Percentiles rank a stretch among this genome's conserved stretches.
phyloP scores from a whole-genome alignment of 768 basidiomycete genomes.

The Boletellus emodensis region DNA sequence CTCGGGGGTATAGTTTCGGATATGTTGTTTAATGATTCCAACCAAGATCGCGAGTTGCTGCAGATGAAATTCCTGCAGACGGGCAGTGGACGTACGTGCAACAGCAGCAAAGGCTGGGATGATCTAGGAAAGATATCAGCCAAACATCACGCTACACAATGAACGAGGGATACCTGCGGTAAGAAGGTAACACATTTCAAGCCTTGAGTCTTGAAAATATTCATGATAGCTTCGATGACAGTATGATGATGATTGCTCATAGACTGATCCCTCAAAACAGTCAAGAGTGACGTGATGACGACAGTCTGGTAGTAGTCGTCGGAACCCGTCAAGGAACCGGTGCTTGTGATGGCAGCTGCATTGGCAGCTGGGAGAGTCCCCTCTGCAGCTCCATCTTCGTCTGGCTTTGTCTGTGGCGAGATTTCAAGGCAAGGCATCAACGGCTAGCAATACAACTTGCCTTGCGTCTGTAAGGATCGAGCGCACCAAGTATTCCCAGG shows the following conservation, averaged over 20 bases:
- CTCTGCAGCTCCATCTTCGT: conserved; percentile 60
- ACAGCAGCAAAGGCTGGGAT: conserved; percentile 93
- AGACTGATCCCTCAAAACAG: conserved; percentile 85
- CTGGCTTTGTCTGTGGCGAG: conserved; percentile 47
- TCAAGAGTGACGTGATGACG: conserved; percentile 82
- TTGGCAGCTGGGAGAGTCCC: conserved; percentile 58
- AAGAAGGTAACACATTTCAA: conserved; percentile 94
- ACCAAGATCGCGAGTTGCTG: conserved; percentile 95
- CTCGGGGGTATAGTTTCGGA: conserved; percentile 85
- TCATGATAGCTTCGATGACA: conserved; percentile 97
- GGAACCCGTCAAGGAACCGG: conserved; percentile 57
- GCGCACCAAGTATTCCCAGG: conserved; percentile 90
- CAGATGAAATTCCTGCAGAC: conserved; percentile 88
- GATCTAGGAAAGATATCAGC: conserved; percentile 48
- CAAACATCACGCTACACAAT: conserved; percentile 1
- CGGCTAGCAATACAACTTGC: conserved; percentile 37
- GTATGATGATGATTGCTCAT: conserved; percentile 84
- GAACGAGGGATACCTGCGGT: conserved; percentile 61
- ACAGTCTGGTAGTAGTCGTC: conserved; percentile 99
- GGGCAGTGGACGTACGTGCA: conserved; percentile 74
- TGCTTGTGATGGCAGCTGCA: conserved; percentile 65
- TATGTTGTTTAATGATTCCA: conserved; percentile 95
- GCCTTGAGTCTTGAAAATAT: conserved; percentile 97
- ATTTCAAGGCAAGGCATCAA: conserved; percentile 4
- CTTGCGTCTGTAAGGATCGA: conserved; percentile 95